Base-by-base conservation (phyloP, 1,139 yeast genomes). In the Casaregolazyma suthepensis region DNA sequence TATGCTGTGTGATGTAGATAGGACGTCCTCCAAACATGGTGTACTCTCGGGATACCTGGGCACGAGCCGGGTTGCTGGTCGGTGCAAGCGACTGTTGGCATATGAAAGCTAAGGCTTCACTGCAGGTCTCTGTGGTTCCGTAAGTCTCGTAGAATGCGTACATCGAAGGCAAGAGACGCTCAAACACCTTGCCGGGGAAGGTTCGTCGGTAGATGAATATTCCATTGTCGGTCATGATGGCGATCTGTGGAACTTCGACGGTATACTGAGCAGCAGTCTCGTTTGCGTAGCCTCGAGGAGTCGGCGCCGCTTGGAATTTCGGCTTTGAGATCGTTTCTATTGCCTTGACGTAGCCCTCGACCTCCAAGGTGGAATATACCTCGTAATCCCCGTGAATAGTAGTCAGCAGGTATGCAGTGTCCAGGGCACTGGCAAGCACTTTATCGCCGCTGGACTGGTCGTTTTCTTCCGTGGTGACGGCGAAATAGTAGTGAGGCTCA, bases 231-330 rank as follows among this genome's bases (percentile, higher is more conserved):
- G 98, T 91, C 63, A 93, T 73, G 2, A 91, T 82, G 0, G 96
- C 96, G 67, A 91, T 78, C 62, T 82, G 83, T 1, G 72, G 68
- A 2, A 73, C 62, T 2, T 67, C 63, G 51, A 85, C 73, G 10
- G 83, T 79, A 64, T 88, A 91, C 66, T 91, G 97, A 20, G 91
- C 83, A 1, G 96, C 96, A 64, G 87, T 81, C 57, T 83, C 83
- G 66, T 91, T 91, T 4, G 90, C 80, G 66, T 84, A 88, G 1
- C 96, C 96, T 61, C 76, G 81, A 15, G 95, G 94, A 48, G 79
- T 79, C 45, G 78, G 71, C 0, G 91, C 79, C 0, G 95, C 89
- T 64, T 81, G 81, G 76, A 84, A 83, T 1, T 83, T 73, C 18
- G 89, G 83, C 0, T 89, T 80, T 9, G 54, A 43, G 51, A 89